Base-by-base conservation (phyloP, 108 stramenopile species). In the Seminavis robusta region DNA sequence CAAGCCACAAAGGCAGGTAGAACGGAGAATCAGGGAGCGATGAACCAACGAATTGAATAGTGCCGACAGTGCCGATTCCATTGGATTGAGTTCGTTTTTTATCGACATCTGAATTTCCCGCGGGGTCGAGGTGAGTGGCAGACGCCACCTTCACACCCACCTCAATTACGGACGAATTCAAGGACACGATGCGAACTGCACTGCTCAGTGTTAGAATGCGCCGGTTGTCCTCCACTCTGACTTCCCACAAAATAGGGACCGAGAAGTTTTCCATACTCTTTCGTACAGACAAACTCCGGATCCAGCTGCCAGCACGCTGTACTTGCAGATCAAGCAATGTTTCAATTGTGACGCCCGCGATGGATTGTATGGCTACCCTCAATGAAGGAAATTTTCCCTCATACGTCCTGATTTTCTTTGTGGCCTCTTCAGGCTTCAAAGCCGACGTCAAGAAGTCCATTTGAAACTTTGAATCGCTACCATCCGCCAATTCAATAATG, bases 191-290 rank as follows among this genome's bases (percentile, higher is more conserved):
- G 9, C 61, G 57, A 11, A 81, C 70, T 30, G 81, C 73, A 25
- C 77, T 73, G 53, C 82, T 80, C 1, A 87, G 52, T 4, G 81
- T 87, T 19, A 87, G 47, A 24, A 87, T 63, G 39, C 80, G 29
- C 21, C 80, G 73, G 32, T 80, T 83, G 33, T 87, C 76, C 48
- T 81, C 74, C 25, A 81, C 51, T 48, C 73, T 71, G 19, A 83
- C 78, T 7, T 56, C 75, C 84, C 84, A 85, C 29, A 79, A 47
- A 33, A 85, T 61, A 31, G 59, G 68, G 19, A 80, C 47, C 17
- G 38, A 54, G 46, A 42, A 48, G 34, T 53, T 42, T n/a, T 41
- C 61, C 27, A 28, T 33, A 15, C 59, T 57, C 24, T 67, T 55
- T 39, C 47, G 42, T 0, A 72, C 70, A 25, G 31, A 46, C 32